phyloP scores from a whole-genome alignment of 805 yeast genomes.

The Saccharomyces eubayanus region DNA sequence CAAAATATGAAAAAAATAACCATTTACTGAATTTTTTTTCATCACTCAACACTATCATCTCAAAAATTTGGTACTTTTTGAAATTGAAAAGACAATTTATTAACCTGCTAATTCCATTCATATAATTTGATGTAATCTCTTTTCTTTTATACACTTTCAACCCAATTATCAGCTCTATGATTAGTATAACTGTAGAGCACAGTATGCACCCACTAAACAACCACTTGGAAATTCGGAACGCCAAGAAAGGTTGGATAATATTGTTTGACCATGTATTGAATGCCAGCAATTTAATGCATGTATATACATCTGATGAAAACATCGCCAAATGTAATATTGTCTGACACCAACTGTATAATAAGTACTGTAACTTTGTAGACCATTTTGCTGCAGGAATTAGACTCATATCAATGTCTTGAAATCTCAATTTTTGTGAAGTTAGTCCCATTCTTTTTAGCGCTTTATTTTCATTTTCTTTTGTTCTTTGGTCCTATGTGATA shows the following conservation, averaged over 20 bases:
- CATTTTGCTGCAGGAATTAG: not conserved
- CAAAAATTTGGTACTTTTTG: conserved; percentile 62
- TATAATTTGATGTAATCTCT: conserved; percentile 61
- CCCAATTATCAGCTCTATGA: conserved; percentile 52
- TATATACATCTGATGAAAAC: conserved; percentile 65
- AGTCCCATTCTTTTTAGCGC: not conserved
- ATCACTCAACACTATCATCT: conserved; percentile 52
- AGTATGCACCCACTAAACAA: conserved; percentile 71
- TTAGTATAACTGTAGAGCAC: conserved; percentile 49
- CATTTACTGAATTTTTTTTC: conserved; percentile 52
- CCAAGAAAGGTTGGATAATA: conserved; percentile 39
- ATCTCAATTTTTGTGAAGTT: not conserved
- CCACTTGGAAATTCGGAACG: conserved; percentile 52
- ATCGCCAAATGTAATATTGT: conserved; percentile 44
- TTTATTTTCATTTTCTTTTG: not conserved
- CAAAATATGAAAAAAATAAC: conserved; percentile 55
- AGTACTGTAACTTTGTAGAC: conserved; percentile 1
- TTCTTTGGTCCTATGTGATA: not conserved
- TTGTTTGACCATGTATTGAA: conserved; percentile 58
- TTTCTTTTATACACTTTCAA: conserved; percentile 47
- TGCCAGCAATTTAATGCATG: conserved; percentile 64
- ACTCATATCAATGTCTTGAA: not conserved
- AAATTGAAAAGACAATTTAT: conserved; percentile 50
- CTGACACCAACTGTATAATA: conserved; percentile 22
- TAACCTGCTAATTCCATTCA: conserved; percentile 53